Evolutionary conservation across 306 rosid species (phyloP).

Genomic region (Herpetospermum pedunculosum): DNA sequence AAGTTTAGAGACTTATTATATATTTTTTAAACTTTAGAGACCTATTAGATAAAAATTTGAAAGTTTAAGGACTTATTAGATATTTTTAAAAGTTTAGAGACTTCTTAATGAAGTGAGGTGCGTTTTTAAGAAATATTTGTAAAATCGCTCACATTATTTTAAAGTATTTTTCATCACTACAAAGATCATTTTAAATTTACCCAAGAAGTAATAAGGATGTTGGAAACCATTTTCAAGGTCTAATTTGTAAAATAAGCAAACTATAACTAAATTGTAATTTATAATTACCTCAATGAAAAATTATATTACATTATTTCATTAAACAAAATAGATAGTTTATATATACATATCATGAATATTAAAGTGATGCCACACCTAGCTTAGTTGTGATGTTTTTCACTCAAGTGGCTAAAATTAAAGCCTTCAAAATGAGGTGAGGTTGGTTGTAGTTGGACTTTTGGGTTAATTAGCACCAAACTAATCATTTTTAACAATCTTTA

Average conservation of each 20-base stretch:
- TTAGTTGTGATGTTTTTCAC: neutral
- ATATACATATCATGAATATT: neutral
- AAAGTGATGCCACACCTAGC: slow-evolving; percentile 3
- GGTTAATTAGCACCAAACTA: neutral
- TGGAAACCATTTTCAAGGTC: too few species aligned
- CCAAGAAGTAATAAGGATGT: neutral
- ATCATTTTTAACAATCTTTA: slow-evolving; percentile 6
- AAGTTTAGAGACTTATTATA: too few species aligned
- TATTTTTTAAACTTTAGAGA: too few species aligned
- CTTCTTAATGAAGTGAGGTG: too few species aligned
- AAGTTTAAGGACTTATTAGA: too few species aligned
- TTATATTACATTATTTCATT: neutral
- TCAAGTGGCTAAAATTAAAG: neutral
- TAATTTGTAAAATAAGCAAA: neutral
- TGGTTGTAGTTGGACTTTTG: slow-evolving; percentile 9
- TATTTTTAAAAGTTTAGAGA: too few species aligned
- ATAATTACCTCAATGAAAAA: neutral
- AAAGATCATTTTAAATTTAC: too few species aligned
- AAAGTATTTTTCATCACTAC: neutral
- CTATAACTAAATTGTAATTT: neutral
- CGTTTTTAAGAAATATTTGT: too few species aligned
- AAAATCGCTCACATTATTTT: neutral
- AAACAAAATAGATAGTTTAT: neutral
- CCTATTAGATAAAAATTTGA: too few species aligned
- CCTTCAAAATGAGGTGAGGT: neutral